Percentiles rank a stretch among this genome's conserved stretches.
phyloP scores from a whole-genome alignment of 352 stramenopile species.

The Globisporangium spinosum region DNA sequence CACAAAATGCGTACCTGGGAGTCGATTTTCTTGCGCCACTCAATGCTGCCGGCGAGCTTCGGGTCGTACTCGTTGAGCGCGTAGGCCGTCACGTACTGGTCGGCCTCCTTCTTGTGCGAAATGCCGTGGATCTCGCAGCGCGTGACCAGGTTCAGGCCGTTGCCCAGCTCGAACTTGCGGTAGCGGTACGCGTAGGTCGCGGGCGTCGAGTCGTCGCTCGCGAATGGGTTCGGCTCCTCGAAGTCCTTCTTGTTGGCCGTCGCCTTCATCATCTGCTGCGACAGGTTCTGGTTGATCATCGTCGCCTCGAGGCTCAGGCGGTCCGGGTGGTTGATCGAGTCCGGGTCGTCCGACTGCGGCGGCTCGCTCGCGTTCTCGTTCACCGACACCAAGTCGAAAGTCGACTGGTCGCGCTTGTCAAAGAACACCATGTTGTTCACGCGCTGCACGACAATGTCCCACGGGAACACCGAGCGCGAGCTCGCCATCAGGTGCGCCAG shows the following conservation, averaged over 20 bases:
- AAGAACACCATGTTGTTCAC: conserved; percentile 96
- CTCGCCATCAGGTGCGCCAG: conserved; percentile 96
- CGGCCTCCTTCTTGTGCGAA: conserved; percentile 76
- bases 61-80: conserved; percentile 98
- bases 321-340: conserved; percentile 95
- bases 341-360: conserved; percentile 77
- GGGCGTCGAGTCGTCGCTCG: conserved; percentile 91
- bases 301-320: conserved; percentile 95
- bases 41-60: conserved; percentile 81
- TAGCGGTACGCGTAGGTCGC: conserved; percentile 96
- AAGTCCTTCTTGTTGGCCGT: conserved; percentile 56
- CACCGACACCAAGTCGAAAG: conserved; percentile 94
- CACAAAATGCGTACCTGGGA: conserved; percentile 52
- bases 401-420: conserved; percentile 94
- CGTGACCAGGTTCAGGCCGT: conserved; percentile 86
- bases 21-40: conserved; percentile 98
- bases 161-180: conserved; percentile 93
- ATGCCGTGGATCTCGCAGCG: conserved; percentile 95
- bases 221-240: conserved; percentile 91
- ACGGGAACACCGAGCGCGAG: conserved; percentile 94
- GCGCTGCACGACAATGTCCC: conserved; percentile 94
- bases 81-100: conserved; percentile 94
- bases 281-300: conserved; percentile 99
- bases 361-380: conserved; percentile 94
- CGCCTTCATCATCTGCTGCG: conserved; percentile 93